A percentile compares a stretch with the other conserved stretches of the same genome.
These are phyloP conservation scores for Lachancea lanzarotensis DNA, from an alignment of 805 yeast species.

Conservation along the genomic window DNA sequence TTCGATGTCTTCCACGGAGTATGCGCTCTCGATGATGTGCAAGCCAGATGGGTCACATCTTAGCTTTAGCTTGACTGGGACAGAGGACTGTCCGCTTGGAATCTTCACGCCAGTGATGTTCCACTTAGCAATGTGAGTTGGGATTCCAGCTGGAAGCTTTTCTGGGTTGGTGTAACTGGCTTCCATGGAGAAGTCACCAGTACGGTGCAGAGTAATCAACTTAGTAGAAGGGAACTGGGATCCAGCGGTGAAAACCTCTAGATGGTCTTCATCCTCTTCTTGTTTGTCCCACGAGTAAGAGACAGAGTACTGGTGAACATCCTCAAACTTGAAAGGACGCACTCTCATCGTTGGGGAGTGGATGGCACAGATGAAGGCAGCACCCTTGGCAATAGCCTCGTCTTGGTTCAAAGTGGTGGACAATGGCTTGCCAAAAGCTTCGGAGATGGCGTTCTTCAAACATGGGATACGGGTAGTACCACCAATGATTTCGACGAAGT, in stretches of 20 bases:
- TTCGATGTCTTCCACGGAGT: constrained; percentile 85
- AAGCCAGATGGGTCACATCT: constrained; percentile 97
- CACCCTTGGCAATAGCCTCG: constrained; percentile 98
- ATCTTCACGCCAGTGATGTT: constrained; percentile 76
- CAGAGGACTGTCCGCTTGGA: constrained; percentile 64
- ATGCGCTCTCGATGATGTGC: constrained; percentile 88
- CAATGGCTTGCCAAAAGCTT: constrained; percentile 75
- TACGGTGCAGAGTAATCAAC: constrained; percentile 88
- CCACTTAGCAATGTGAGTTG: constrained; percentile 74
- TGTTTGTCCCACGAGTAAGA: constrained; percentile 93
- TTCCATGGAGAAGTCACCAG: constrained; percentile 76
- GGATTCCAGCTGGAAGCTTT: constrained; percentile 64
- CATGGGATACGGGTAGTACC: constrained; percentile 98
- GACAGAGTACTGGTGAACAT: constrained; percentile 83
- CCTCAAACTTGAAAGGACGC: constrained; percentile 97
- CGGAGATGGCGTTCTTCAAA: constrained; percentile 72
- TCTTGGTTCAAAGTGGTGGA: constrained; percentile 97
- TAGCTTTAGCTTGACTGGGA: constrained; percentile 86
- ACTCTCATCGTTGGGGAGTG: constrained; percentile 99
- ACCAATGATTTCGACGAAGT: constrained; percentile 92
- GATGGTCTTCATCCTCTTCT: constrained; percentile 81
- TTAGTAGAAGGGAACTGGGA: constrained; percentile 92
- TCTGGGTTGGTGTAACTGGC: constrained; percentile 78
- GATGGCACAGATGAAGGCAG: constrained; percentile 97
- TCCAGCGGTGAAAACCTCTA: constrained; percentile 96